phyloP scores from a whole-genome alignment of 2,329 filamentous ascomycete species.

The Taxawa tesnikishii region DNA sequence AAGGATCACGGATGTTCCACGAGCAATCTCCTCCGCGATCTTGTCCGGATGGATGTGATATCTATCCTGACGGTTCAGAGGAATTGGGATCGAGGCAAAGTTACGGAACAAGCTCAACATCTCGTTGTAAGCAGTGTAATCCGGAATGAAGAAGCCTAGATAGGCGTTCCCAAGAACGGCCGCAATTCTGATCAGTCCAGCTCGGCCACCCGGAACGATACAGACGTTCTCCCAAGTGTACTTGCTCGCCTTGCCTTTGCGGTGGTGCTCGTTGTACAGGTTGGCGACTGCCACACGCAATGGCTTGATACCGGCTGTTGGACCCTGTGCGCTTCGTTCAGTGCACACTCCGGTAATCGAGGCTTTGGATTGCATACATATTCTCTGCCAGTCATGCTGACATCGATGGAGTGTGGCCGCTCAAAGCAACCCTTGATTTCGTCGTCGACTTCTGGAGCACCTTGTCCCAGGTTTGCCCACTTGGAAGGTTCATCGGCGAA shows the following conservation, averaged over 20 bases:
- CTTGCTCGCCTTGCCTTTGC: constrained; percentile 72
- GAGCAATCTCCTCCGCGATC: constrained; percentile 54
- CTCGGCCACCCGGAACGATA: constrained; percentile 86
- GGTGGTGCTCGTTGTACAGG: constrained; percentile 87
- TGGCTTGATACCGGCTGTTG: constrained; percentile 86
- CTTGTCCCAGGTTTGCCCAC: constrained; percentile 93
- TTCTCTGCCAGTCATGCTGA: constrained; percentile 68
- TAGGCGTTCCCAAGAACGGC: constrained; percentile 78
- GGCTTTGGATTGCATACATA: too few species aligned
- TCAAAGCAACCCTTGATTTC: constrained; percentile 84
- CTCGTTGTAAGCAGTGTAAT: constrained; percentile 96
- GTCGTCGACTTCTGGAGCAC: constrained; percentile 77
- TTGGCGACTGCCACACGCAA: constrained; percentile 79
- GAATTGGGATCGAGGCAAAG: constrained; percentile 78
- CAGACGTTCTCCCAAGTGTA: constrained; percentile 98
- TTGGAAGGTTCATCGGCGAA: constrained; percentile 65
- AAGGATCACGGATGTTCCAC: constrained; percentile 57
- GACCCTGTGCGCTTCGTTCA: constrained; percentile 37
- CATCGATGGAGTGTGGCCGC: constrained; percentile 65
- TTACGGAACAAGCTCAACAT: constrained; percentile 95
- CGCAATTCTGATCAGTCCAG: constrained; percentile 86
- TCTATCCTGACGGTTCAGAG: constrained; percentile 69
- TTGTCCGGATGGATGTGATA: constrained; percentile 92
- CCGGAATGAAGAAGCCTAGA: constrained; percentile 63
- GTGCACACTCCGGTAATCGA: too few species aligned